Evolutionary conservation across 164 flowering plant genomes (phyloP).

Genomic region (Piper longum): DNA sequence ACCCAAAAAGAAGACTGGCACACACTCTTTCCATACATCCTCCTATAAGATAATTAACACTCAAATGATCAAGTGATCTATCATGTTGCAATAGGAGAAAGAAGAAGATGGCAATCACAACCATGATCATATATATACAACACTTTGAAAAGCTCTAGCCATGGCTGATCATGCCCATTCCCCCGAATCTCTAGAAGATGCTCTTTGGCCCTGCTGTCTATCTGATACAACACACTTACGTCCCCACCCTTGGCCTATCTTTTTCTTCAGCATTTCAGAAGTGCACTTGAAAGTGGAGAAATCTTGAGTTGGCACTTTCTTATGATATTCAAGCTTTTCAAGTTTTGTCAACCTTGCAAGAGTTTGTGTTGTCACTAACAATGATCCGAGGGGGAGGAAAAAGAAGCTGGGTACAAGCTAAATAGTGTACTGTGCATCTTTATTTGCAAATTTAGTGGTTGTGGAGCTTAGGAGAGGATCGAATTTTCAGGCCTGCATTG

Average conservation of each 20-base stretch:
- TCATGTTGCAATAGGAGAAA: not conserved
- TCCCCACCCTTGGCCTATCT: not conserved
- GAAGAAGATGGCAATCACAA: not conserved
- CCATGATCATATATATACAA: no score
- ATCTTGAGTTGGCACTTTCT: not conserved
- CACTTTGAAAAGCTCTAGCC: not conserved
- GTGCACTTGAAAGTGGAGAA: not conserved
- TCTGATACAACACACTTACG: not conserved
- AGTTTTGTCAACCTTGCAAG: not conserved
- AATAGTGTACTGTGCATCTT: not conserved
- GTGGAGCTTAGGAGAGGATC: not conserved
- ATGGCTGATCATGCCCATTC: not conserved
- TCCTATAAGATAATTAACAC: no score
- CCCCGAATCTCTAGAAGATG: not conserved
- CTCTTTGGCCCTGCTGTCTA: not conserved
- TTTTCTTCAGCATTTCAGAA: not conserved
- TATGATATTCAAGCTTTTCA: not conserved
- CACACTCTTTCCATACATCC: not conserved
- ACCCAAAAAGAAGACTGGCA: not conserved
- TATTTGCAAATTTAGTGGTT: not conserved
- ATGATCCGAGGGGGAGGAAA: not conserved
- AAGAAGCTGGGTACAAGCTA: not conserved
- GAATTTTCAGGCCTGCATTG: no score
- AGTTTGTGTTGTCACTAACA: not conserved
- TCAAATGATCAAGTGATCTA: not conserved